phyloP scores from a whole-genome alignment of 352 stramenopile genomes.

The Pythium dissimile region DNA sequence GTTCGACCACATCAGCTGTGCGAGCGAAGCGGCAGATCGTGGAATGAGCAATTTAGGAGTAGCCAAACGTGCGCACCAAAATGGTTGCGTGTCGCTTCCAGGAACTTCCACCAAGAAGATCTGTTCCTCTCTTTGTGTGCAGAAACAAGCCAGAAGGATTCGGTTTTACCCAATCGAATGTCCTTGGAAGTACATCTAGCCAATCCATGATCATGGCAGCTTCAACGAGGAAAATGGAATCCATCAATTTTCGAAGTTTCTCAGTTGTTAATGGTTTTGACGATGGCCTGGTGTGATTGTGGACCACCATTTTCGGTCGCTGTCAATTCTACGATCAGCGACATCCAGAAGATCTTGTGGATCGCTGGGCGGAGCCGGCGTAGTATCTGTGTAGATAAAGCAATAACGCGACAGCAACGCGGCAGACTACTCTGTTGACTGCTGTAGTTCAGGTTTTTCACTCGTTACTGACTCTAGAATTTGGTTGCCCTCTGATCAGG shows the following conservation, averaged over 20 bases:
- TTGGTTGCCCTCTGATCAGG: too few relatives aligned
- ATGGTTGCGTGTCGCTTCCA: not conserved
- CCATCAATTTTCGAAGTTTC: too few relatives aligned
- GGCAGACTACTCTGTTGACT: too few relatives aligned
- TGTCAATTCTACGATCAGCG: not conserved
- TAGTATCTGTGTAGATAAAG: too few relatives aligned
- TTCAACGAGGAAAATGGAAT: not conserved
- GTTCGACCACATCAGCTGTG: constrained; percentile 61
- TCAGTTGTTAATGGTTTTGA: too few relatives aligned
- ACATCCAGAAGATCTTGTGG: too few relatives aligned
- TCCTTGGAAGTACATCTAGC: not conserved
- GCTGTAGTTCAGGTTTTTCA: too few relatives aligned
- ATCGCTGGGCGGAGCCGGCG: too few relatives aligned
- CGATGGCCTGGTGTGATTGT: constrained; percentile 12
- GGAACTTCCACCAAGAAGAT: too few relatives aligned
- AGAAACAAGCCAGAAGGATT: not conserved
- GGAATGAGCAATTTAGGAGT: constrained; percentile 1
- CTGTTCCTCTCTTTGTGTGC: not conserved
- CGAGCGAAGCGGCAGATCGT: not conserved
- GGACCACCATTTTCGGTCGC: not conserved
- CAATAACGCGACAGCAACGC: too few relatives aligned
- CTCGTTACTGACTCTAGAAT: too few relatives aligned
- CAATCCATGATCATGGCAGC: not conserved
- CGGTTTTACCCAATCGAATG: not conserved
- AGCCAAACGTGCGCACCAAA: too few relatives aligned